Evolutionary conservation across 805 yeast genomes (phyloP).

Genomic region (Spathaspora boniae): DNA sequence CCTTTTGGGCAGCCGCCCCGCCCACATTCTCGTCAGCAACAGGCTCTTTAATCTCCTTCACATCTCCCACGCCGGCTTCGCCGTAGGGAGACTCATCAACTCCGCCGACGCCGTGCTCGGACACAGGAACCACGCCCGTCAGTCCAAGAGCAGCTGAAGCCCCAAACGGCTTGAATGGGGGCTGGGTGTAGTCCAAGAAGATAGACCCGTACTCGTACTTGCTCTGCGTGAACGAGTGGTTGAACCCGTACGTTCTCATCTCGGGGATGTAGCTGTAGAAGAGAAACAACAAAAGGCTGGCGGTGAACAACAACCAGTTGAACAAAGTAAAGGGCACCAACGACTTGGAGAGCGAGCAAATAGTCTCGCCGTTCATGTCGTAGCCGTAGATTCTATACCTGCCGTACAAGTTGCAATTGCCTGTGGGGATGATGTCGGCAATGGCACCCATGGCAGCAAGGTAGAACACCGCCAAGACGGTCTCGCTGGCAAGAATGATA

Average conservation of each 20-base stretch:
- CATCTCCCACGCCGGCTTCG: too few relatives aligned
- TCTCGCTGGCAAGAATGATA: constrained; percentile 6
- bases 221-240: constrained; percentile 3
- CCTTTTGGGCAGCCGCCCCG: too few relatives aligned
- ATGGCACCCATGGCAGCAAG: constrained; percentile 9
- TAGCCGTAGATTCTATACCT: too few relatives aligned
- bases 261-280: constrained; percentile 8
- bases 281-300: constrained; percentile 7
- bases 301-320: constrained; percentile 10
- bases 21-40: too few relatives aligned
- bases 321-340: constrained; percentile 9
- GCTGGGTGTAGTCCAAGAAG: too few relatives aligned
- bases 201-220: constrained; percentile 8
- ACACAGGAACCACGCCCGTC: too few relatives aligned
- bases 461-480: constrained; percentile 4
- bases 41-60: too few relatives aligned
- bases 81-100: too few relatives aligned
- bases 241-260: constrained; percentile 3
- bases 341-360: constrained; percentile 7
- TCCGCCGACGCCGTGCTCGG: too few relatives aligned
- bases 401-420: constrained; percentile 1
- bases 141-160: too few relatives aligned
- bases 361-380: neutral
- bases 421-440: constrained; percentile 7
- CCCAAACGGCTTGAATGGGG: too few relatives aligned